Percentiles rank a stretch among this genome's conserved stretches.
Evolutionary conservation across 2,329 filamentous ascomycete species (phyloP).

Genomic region (Aureobasidium sp.): DNA sequence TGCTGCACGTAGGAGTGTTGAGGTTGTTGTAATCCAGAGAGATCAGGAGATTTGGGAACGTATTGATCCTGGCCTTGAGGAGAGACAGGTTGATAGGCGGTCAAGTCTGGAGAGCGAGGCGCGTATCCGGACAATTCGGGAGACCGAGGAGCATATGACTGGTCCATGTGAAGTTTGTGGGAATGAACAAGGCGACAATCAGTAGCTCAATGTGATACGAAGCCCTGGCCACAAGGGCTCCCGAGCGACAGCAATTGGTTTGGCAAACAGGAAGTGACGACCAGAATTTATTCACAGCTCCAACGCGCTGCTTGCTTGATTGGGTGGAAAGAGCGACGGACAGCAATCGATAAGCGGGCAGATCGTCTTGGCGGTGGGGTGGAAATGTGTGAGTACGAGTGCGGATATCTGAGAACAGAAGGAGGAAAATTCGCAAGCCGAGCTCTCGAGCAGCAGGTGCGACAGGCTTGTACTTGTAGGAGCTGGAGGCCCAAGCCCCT

Average conservation of each 20-base stretch:
- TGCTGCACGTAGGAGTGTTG: conserved; percentile 6
- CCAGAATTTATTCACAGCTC: conserved; percentile 4
- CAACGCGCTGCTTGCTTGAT: conserved; percentile 1
- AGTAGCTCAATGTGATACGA: not conserved
- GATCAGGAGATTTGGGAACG: conserved; percentile 14
- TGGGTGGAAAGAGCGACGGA: not conserved
- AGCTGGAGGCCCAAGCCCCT: not conserved
- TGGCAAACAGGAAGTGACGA: not conserved
- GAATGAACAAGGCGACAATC: not conserved
- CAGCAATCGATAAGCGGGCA: conserved; percentile 6
- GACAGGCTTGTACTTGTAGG: too few species aligned
- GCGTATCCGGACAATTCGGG: conserved; percentile 23
- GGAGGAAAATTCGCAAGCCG: not conserved
- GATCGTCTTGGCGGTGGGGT: not conserved
- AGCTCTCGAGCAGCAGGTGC: not conserved
- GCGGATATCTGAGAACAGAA: not conserved
- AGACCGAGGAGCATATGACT: conserved; percentile 13
- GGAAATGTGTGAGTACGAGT: not conserved
- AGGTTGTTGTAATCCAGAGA: conserved; percentile 9
- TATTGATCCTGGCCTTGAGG: conserved; percentile 18
- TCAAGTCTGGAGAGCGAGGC: conserved; percentile 38
- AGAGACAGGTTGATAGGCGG: conserved; percentile 36
- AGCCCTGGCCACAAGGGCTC: conserved; percentile 3
- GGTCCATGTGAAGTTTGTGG: conserved; percentile 5
- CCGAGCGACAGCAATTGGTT: conserved; percentile 1